Percentiles rank a stretch among this genome's conserved stretches.
These are phyloP conservation scores for Lophium mytilinum DNA, from an alignment of 495 filamentous ascomycete genomes.

Conservation along the genomic window DNA sequence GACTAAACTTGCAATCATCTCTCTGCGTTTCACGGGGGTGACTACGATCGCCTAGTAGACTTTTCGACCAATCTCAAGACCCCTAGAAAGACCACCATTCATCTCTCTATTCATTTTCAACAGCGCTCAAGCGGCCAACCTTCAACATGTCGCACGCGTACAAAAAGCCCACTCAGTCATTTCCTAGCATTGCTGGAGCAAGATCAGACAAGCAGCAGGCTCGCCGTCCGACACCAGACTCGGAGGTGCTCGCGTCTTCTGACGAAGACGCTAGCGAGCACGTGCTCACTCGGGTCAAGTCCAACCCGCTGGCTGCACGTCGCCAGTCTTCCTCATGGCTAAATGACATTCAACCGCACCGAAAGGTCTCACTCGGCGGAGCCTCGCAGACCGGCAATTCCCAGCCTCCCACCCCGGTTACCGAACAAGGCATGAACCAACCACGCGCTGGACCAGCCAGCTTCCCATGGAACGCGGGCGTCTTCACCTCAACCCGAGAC, in stretches of 20 bases:
- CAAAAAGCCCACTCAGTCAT: slow-evolving; percentile 5
- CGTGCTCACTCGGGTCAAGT: background rate
- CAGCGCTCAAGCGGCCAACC: too few relatives aligned
- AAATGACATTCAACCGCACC: slow-evolving; percentile 21
- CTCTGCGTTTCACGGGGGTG: too few relatives aligned
- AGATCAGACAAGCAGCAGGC: slow-evolving; percentile 14
- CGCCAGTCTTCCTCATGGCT: slow-evolving; percentile 21
- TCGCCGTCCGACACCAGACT: slow-evolving; percentile 25
- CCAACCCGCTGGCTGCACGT: background rate
- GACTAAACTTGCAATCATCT: too few relatives aligned
- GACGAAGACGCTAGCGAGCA: slow-evolving; percentile 26
- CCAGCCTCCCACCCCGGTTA: slow-evolving; percentile 20
- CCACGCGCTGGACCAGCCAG: background rate
- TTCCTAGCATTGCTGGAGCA: background rate
- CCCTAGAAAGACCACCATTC: too few relatives aligned
- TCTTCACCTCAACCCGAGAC: slow-evolving; percentile 6
- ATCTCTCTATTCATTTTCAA: too few relatives aligned
- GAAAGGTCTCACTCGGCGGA: slow-evolving; percentile 19
- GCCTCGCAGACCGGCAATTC: slow-evolving; percentile 12
- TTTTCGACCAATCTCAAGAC: too few relatives aligned
- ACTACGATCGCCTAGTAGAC: too few relatives aligned
- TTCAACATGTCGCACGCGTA: background rate
- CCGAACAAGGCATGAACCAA: slow-evolving; percentile 1
- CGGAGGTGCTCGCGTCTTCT: slow-evolving; percentile 21
- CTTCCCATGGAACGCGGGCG: slow-evolving; percentile 16